These are phyloP conservation scores for Pestalotiopsis sp. DNA, from an alignment of 2,329 filamentous ascomycete genomes.

Conservation along the genomic window DNA sequence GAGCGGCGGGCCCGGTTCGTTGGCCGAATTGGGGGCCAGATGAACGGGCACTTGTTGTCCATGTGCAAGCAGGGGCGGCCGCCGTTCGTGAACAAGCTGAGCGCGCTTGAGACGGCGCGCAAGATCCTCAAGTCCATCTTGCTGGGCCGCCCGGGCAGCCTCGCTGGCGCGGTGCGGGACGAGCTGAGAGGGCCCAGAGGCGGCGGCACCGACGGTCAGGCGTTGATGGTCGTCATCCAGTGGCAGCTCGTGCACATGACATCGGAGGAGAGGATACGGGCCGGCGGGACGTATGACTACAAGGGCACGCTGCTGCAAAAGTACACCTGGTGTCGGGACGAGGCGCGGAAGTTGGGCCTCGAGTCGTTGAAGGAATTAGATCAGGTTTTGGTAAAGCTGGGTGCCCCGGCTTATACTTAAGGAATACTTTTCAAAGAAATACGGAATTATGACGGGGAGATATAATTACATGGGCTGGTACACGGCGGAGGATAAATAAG, in stretches of 20 bases:
- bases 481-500: not conserved
- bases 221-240: not conserved
- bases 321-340: not conserved
- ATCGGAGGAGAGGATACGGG: not conserved
- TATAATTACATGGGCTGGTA: not conserved
- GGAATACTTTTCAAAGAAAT: not conserved
- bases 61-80: not conserved
- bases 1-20: not conserved
- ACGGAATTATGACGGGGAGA: not conserved
- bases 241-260: not conserved
- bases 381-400: not conserved
- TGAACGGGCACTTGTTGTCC: not conserved
- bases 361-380: not conserved
- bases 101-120: conserved; percentile 18
- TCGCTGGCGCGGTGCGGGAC: conserved; percentile 11
- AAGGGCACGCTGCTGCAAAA: conserved; percentile 1
- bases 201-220: not conserved
- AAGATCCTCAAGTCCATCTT: conserved; percentile 18
- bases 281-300: not conserved
- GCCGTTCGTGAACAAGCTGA: conserved; percentile 15
- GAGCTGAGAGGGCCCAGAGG: not conserved
- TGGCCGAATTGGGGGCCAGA: not conserved
- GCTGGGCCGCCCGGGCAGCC: conserved; percentile 3
- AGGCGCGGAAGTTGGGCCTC: not conserved
- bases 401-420: not conserved